phyloP scores from a whole-genome alignment of 352 stramenopile species.

The Hyphochytrium catenoides region DNA sequence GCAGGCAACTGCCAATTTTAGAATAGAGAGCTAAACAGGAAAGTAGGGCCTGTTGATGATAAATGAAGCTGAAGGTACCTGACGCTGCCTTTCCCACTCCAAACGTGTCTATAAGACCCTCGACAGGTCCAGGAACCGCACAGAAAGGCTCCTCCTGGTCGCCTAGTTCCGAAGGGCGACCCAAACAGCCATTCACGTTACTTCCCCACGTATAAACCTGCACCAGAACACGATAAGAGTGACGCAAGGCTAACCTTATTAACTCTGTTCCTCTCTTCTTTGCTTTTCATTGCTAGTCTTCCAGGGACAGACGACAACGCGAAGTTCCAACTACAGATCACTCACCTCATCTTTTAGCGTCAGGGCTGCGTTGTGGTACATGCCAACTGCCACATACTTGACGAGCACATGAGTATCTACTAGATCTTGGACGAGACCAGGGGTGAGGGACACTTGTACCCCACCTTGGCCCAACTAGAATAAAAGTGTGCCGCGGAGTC shows the following conservation, averaged over 20 bases:
- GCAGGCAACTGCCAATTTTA: constrained; percentile 30
- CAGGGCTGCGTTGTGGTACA: constrained; percentile 71
- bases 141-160: constrained; percentile 51
- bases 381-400: constrained; percentile 52
- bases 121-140: constrained; percentile 35
- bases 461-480: constrained; percentile 32
- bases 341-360: constrained; percentile 68
- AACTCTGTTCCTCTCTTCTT: neutral
- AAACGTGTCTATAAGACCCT: constrained; percentile 29
- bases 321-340: no score
- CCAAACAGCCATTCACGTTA: constrained; percentile 69
- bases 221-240: no score
- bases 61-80: neutral
- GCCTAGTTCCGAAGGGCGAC: constrained; percentile 30
- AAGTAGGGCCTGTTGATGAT: neutral
- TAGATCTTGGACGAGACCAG: constrained; percentile 50
- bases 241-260: no score
- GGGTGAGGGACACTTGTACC: constrained; percentile 31
- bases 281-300: no score
- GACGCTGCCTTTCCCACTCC: constrained; percentile 27
- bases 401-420: constrained; percentile 47
- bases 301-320: no score
- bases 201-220: constrained; percentile 80
- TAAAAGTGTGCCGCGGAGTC: neutral
- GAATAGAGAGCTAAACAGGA: neutral